These are phyloP conservation scores for Amanita pseudoporphyria DNA, from an alignment of 768 basidiomycete genomes.

Conservation along the genomic window DNA sequence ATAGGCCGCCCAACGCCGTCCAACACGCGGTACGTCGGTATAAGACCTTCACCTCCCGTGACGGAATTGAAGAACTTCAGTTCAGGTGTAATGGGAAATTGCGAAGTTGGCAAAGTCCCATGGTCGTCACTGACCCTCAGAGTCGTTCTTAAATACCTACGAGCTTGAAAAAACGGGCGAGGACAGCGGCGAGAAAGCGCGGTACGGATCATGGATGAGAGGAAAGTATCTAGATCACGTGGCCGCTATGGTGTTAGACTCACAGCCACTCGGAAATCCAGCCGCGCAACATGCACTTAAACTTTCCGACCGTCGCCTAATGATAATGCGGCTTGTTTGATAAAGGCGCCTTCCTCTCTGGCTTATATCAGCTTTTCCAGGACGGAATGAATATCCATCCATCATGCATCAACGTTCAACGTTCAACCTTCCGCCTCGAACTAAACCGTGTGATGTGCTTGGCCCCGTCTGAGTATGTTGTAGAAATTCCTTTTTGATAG, in stretches of 20 bases:
- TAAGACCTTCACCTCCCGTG: conserved; percentile 45
- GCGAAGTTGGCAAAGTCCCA: conserved; percentile 29
- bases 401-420: too few relatives aligned
- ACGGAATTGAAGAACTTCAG: conserved; percentile 79
- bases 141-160: conserved; percentile 7
- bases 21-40: conserved; percentile 81
- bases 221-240: conserved; percentile 17
- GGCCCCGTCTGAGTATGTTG: too few relatives aligned
- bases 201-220: conserved; percentile 25
- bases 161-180: conserved; percentile 3
- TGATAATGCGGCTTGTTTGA: too few relatives aligned
- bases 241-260: neutral
- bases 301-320: too few relatives aligned
- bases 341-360: too few relatives aligned
- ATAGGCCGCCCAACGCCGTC: conserved; percentile 71
- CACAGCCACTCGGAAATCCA: too few relatives aligned
- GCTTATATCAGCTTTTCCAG: too few relatives aligned
- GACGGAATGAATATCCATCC: too few relatives aligned
- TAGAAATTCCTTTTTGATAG: too few relatives aligned
- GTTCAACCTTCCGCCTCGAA: too few relatives aligned
- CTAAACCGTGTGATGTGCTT: too few relatives aligned
- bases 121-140: conserved; percentile 6
- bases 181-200: conserved; percentile 10
- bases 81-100: conserved; percentile 57
- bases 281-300: too few relatives aligned